Evolutionary conservation across 108 stramenopile genomes (phyloP).

Genomic region (Pseudonitzschia multiseries): DNA sequence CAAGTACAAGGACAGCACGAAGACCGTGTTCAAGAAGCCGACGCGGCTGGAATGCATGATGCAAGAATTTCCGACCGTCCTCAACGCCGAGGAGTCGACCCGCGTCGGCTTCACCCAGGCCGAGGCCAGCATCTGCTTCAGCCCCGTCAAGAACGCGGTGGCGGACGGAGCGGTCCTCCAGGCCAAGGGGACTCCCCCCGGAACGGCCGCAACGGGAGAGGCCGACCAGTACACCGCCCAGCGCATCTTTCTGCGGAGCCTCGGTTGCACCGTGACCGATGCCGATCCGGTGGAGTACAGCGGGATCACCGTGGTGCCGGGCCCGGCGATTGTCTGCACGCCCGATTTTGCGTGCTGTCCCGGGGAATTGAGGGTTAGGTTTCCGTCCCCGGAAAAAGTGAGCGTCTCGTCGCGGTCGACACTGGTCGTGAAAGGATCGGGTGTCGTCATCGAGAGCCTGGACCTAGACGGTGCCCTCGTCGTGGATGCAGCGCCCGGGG

Average conservation of each 20-base stretch:
- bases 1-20: conserved; percentile 93
- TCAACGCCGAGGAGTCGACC: conserved; percentile 57
- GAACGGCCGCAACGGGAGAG: conserved; percentile 91
- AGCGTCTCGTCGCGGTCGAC: conserved; percentile 78
- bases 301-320: conserved; percentile 67
- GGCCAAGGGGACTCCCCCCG: conserved; percentile 84
- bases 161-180: conserved; percentile 82
- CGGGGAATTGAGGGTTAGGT: conserved; percentile 60
- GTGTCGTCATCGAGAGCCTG: conserved; percentile 75
- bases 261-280: conserved; percentile 71
- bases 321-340: conserved; percentile 76
- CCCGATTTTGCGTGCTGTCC: conserved; percentile 73
- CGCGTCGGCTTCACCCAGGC: conserved; percentile 95
- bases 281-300: conserved; percentile 47
- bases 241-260: conserved; percentile 57
- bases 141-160: conserved; percentile 95
- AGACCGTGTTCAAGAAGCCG: conserved; percentile 98
- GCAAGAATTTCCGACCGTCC: conserved; percentile 96
- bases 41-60: conserved; percentile 98
- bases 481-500: conserved; percentile 65
- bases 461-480: conserved; percentile 82
- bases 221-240: conserved; percentile 81
- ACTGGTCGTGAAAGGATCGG: conserved; percentile 75
- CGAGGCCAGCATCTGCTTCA: conserved; percentile 85
- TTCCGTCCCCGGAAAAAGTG: conserved; percentile 72